Percentiles rank a stretch among this genome's conserved stretches.
Evolutionary conservation across 768 basidiomycete genomes (phyloP).

Genomic region (Boletus speciosus): DNA sequence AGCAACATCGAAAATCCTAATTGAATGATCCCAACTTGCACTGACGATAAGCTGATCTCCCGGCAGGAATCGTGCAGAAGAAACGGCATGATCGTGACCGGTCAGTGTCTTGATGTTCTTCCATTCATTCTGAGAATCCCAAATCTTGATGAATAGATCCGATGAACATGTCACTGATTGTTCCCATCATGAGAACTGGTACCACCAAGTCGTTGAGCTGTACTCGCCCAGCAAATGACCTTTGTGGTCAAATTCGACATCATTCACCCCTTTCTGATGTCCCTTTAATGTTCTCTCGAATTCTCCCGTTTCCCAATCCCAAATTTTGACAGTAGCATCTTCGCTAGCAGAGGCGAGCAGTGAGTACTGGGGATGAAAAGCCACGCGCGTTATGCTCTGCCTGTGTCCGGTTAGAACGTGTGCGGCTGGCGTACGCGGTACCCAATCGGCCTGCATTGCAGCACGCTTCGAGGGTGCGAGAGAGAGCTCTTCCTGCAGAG

Average conservation of each 20-base stretch:
- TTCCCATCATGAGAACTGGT: slow-evolving; percentile 1
- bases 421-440: slow-evolving; percentile 81
- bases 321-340: slow-evolving; percentile 87
- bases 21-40: slow-evolving; percentile 83
- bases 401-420: slow-evolving; percentile 78
- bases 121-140: slow-evolving; percentile 89
- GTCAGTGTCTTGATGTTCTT: slow-evolving; percentile 84
- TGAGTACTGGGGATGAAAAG: slow-evolving; percentile 86
- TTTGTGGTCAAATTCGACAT: slow-evolving; percentile 86
- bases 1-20: slow-evolving; percentile 82
- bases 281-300: slow-evolving; percentile 90
- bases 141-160: slow-evolving; percentile 88
- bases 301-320: slow-evolving; percentile 96
- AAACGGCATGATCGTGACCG: slow-evolving; percentile 91
- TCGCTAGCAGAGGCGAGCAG: slow-evolving; percentile 83
- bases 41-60: slow-evolving; percentile 81
- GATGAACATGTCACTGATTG: slow-evolving; percentile 59
- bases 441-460: slow-evolving; percentile 75
- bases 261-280: slow-evolving; percentile 84
- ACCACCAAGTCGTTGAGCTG: neutral
- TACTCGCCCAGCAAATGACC: slow-evolving; percentile 73
- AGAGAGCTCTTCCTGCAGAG: slow-evolving; percentile 69
- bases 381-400: slow-evolving; percentile 68
- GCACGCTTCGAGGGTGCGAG: slow-evolving; percentile 49
- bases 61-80: slow-evolving; percentile 80